phyloP scores from a whole-genome alignment of 169 alveolate genomes.

The Eimeria tenella region DNA sequence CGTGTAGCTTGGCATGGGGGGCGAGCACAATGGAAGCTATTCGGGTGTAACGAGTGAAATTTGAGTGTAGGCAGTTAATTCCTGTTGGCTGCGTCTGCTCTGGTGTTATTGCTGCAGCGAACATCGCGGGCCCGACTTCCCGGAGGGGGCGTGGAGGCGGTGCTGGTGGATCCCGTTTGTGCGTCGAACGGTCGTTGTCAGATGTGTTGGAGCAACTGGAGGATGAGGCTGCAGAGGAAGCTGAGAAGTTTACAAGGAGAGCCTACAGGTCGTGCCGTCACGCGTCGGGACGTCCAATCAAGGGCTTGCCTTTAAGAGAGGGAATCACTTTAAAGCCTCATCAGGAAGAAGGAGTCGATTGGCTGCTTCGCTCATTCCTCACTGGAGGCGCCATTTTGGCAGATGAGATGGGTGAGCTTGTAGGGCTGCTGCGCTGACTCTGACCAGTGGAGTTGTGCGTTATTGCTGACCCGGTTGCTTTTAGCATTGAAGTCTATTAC shows the following conservation, averaged over 20 bases:
- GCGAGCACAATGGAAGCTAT: too few species aligned
- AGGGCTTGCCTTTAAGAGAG: slow-evolving; percentile 81
- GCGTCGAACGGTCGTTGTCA: slow-evolving; percentile 63
- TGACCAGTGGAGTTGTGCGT: not conserved
- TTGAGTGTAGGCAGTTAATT: too few species aligned
- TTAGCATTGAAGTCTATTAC: not conserved
- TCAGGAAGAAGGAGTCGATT: slow-evolving; percentile 94
- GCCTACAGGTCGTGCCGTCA: slow-evolving; percentile 89
- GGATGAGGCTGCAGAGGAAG: slow-evolving; percentile 74
- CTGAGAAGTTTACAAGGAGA: slow-evolving; percentile 54
- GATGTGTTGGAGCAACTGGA: slow-evolving; percentile 71
- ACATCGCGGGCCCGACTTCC: not conserved
- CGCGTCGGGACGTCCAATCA: slow-evolving; percentile 81
- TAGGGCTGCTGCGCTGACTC: not conserved
- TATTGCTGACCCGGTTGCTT: not conserved
- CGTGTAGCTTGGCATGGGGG: too few species aligned
- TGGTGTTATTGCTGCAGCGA: not conserved
- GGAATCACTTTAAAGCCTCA: slow-evolving; percentile 92
- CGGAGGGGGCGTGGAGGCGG: slow-evolving; percentile 45
- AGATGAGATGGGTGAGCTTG: slow-evolving; percentile 92
- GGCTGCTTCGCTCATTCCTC: slow-evolving; percentile 91
- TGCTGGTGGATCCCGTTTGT: slow-evolving; percentile 51
- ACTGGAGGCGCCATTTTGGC: slow-evolving; percentile 94
- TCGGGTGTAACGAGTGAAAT: too few species aligned
- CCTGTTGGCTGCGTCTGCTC: not conserved